Evolutionary conservation across 169 alveolate species (phyloP).

Genomic region (Cryptosporidium andersoni): DNA sequence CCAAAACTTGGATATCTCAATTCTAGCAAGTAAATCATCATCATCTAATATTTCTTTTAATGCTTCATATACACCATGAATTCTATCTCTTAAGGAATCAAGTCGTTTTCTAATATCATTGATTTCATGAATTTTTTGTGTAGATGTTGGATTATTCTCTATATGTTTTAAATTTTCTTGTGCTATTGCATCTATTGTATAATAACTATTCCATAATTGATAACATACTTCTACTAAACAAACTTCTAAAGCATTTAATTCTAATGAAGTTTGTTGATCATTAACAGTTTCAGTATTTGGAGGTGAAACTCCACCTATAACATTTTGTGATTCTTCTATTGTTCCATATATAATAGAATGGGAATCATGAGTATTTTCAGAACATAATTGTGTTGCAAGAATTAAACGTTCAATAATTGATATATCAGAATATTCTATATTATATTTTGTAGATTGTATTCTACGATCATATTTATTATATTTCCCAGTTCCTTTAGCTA

Average conservation of each 20-base stretch:
- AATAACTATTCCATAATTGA: slow-evolving; percentile 74
- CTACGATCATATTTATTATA: neutral
- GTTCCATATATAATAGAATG: neutral
- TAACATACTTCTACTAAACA: slow-evolving; percentile 76
- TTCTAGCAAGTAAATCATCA: slow-evolving; percentile 78
- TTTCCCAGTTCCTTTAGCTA: neutral
- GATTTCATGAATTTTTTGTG: slow-evolving; percentile 75
- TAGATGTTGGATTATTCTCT: slow-evolving; percentile 74
- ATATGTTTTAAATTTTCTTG: slow-evolving; percentile 73
- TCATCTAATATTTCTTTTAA: slow-evolving; percentile 75
- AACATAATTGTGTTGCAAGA: neutral
- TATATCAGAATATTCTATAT: neutral
- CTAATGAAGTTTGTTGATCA: slow-evolving; percentile 68
- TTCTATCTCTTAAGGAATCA: slow-evolving; percentile 74
- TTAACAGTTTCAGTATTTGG: neutral
- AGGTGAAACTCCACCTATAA: no score
- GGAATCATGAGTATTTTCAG: neutral
- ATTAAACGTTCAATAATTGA: slow-evolving; percentile 33
- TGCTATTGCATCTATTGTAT: slow-evolving; percentile 75
- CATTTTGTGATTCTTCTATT: neutral
- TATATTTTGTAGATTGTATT: neutral
- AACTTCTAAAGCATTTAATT: slow-evolving; percentile 76
- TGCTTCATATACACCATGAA: slow-evolving; percentile 78
- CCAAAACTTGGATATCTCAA: slow-evolving; percentile 79
- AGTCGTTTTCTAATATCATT: slow-evolving; percentile 77